phyloP scores from a whole-genome alignment of 2,329 filamentous ascomycete species.

The Sporothrix humicola region DNA sequence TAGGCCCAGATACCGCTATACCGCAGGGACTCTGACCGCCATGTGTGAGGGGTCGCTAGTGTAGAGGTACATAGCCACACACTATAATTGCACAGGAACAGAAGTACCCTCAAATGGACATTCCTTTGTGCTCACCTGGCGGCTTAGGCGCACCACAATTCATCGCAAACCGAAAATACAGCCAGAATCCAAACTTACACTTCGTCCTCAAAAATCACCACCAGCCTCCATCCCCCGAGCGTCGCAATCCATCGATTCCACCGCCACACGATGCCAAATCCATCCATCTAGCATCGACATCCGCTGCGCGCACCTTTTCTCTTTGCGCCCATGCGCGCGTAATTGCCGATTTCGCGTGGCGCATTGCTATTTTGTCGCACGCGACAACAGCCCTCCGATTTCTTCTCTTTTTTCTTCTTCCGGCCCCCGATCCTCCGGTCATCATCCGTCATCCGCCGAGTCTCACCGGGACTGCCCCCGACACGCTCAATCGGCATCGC shows the following conservation, averaged over 20 bases:
- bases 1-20: constrained; percentile 13
- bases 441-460: constrained; percentile 9
- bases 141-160: constrained; percentile 24
- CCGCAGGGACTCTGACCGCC: background rate
- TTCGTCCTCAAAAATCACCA: constrained; percentile 31
- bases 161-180: constrained; percentile 24
- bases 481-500: constrained; percentile 24
- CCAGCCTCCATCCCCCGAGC: constrained; percentile 14
- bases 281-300: constrained; percentile 52
- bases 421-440: constrained; percentile 26
- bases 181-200: constrained; percentile 24
- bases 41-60: constrained; percentile 1
- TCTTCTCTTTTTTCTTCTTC: background rate
- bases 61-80: background rate
- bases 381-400: constrained; percentile 47
- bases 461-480: constrained; percentile 41
- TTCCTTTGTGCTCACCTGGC: background rate
- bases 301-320: constrained; percentile 51
- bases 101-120: background rate
- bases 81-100: background rate
- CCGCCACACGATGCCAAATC: constrained; percentile 50
- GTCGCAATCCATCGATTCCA: constrained; percentile 34
- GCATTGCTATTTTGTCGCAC: constrained; percentile 54
- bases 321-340: constrained; percentile 53
- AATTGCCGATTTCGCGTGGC: constrained; percentile 50